These are phyloP conservation scores for Stachybotrys echinatus DNA, from an alignment of 2,329 filamentous ascomycete species.

Conservation along the genomic window DNA sequence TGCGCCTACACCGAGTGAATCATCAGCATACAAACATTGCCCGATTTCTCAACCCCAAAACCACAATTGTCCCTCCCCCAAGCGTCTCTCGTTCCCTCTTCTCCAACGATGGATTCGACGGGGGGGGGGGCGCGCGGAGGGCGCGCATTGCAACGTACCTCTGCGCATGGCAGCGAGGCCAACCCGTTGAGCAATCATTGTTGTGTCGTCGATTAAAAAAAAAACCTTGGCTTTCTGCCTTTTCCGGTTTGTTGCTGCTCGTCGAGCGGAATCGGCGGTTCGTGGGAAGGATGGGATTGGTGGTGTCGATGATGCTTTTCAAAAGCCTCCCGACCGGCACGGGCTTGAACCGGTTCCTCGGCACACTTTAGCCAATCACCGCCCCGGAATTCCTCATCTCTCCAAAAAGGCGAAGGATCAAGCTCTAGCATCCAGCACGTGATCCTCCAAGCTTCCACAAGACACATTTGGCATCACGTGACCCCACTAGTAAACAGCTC, in stretches of 20 bases:
- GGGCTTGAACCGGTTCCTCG: conserved; percentile 32
- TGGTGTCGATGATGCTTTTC: conserved; percentile 16
- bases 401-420: too few relatives aligned
- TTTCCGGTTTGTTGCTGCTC: not conserved
- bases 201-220: too few relatives aligned
- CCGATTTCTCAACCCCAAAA: not conserved
- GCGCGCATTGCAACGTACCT: conserved; percentile 35
- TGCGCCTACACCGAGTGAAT: conserved; percentile 23
- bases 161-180: conserved; percentile 54
- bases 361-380: conserved; percentile 35
- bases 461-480: too few relatives aligned
- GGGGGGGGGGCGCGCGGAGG: too few relatives aligned
- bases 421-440: conserved; percentile 3
- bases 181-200: conserved; percentile 56
- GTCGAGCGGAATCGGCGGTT: not conserved
- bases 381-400: conserved; percentile 31
- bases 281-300: not conserved
- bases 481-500: too few relatives aligned
- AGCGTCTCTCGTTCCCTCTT: too few relatives aligned
- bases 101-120: not conserved
- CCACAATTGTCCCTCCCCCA: not conserved
- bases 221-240: too few relatives aligned
- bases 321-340: conserved; percentile 14
- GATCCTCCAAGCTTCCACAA: too few relatives aligned
- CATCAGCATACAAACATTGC: too few relatives aligned